These are phyloP conservation scores for Coleophoma eucalyptorum DNA, from an alignment of 2,329 filamentous ascomycete species.

Conservation along the genomic window DNA sequence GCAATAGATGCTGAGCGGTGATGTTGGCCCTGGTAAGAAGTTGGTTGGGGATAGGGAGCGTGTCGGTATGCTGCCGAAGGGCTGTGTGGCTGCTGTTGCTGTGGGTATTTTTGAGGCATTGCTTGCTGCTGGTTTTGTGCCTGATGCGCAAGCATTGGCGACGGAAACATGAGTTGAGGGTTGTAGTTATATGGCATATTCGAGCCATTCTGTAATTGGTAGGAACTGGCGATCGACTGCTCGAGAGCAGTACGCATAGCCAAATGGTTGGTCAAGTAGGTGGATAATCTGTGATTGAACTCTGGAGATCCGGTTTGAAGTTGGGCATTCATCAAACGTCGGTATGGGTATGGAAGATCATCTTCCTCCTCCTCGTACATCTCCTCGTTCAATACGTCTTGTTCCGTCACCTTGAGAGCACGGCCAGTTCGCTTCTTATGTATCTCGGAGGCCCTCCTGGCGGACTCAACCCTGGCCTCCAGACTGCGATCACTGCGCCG, in stretches of 20 bases:
- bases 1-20: constrained; percentile 41
- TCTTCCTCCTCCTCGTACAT: constrained; percentile 97
- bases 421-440: constrained; percentile 86
- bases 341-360: constrained; percentile 65
- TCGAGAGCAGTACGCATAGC: constrained; percentile 48
- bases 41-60: constrained; percentile 34
- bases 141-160: constrained; percentile 22
- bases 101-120: background rate
- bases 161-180: constrained; percentile 22
- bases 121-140: constrained; percentile 13
- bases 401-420: constrained; percentile 74
- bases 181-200: constrained; percentile 7
- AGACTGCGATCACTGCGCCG: constrained; percentile 80
- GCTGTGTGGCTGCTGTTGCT: constrained; percentile 9
- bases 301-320: constrained; percentile 30
- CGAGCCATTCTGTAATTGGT: constrained; percentile 14
- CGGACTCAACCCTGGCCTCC: constrained; percentile 85
- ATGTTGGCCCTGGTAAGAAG: constrained; percentile 29
- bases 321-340: constrained; percentile 53
- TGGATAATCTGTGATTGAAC: constrained; percentile 23
- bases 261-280: constrained; percentile 54
- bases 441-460: constrained; percentile 82
- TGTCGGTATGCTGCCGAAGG: constrained; percentile 29
- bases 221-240: constrained; percentile 36
- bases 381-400: constrained; percentile 85